phyloP scores from a whole-genome alignment of 73 alveolate species.

The Effrenium voratum region DNA sequence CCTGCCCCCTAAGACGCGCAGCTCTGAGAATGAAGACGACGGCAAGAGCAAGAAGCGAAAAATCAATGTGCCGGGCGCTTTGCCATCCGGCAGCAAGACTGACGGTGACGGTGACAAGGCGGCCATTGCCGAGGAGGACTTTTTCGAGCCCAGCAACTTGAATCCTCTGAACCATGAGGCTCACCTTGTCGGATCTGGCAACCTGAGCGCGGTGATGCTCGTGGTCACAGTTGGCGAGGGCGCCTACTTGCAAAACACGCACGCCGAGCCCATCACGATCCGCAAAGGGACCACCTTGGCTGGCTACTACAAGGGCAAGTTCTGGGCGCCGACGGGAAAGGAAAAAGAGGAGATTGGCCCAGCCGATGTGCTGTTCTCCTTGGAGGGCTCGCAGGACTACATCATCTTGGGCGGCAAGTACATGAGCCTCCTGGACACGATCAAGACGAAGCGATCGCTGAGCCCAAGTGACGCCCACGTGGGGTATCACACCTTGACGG shows the following conservation, averaged over 20 bases:
- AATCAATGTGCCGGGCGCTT: background rate
- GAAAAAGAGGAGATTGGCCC: background rate
- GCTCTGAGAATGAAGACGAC: background rate
- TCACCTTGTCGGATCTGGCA: too few relatives aligned
- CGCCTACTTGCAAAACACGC: background rate
- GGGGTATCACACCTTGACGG: background rate
- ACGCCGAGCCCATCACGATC: background rate
- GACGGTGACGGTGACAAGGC: background rate
- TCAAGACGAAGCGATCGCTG: background rate
- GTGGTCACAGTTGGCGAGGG: constrained; percentile 3
- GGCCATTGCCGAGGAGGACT: too few relatives aligned
- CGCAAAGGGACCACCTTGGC: background rate
- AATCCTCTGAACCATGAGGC: too few relatives aligned
- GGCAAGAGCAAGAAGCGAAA: background rate
- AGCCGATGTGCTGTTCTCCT: background rate
- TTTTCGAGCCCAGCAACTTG: too few relatives aligned
- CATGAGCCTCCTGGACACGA: background rate
- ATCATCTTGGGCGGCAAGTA: background rate
- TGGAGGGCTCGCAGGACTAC: background rate
- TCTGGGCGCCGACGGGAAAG: background rate
- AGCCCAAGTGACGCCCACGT: background rate
- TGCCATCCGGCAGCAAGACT: background rate
- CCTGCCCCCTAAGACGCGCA: background rate
- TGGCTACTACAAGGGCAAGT: constrained; percentile 42
- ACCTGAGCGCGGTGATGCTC: background rate